A percentile compares a stretch with the other conserved stretches of the same genome.
Conservation (phyloP, 345 rosid genomes). For the Psidium friedrichsthalianum region DNA sequence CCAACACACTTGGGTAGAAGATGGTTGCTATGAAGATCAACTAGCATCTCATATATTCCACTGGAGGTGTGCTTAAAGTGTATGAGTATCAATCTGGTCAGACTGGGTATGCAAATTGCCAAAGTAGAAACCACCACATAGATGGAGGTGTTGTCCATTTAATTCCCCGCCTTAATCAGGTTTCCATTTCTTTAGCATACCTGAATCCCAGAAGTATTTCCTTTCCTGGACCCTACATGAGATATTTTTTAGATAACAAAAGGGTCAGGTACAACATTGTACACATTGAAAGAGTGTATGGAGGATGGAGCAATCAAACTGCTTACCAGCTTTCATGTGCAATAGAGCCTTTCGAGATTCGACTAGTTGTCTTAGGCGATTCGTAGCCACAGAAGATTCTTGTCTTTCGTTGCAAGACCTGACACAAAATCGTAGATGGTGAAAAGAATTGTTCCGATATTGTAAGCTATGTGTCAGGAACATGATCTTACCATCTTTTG, state of each 20-base stretch:
- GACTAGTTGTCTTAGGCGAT: constrained; percentile 38
- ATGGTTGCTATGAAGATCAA: not conserved
- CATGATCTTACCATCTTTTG: constrained; percentile 54
- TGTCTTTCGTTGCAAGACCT: constrained; percentile 77
- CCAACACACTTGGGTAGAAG: not conserved
- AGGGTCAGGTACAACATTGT: not conserved
- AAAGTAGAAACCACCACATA: not conserved
- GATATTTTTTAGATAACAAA: constrained; percentile 8
- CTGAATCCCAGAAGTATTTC: constrained; percentile 32
- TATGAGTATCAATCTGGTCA: not conserved
- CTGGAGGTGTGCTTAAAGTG: not conserved
- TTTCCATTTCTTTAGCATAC: constrained; percentile 7
- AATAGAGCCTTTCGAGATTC: constrained; percentile 38
- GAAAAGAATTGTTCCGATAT: not conserved
- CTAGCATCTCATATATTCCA: not conserved
- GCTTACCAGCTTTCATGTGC: constrained; percentile 25
- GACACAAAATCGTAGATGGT: constrained; percentile 1
- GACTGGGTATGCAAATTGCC: not conserved
- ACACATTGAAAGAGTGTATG: not conserved
- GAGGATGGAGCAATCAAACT: not conserved
- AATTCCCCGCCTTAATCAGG: not conserved
- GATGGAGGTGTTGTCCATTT: not conserved
- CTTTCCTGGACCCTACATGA: constrained; percentile 33
- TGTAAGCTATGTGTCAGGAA: not conserved
- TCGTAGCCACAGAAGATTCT: constrained; percentile 49